These are phyloP conservation scores for Acanthamoeba triangularis DNA, from an alignment of 208 protist genomes.

Conservation along the genomic window DNA sequence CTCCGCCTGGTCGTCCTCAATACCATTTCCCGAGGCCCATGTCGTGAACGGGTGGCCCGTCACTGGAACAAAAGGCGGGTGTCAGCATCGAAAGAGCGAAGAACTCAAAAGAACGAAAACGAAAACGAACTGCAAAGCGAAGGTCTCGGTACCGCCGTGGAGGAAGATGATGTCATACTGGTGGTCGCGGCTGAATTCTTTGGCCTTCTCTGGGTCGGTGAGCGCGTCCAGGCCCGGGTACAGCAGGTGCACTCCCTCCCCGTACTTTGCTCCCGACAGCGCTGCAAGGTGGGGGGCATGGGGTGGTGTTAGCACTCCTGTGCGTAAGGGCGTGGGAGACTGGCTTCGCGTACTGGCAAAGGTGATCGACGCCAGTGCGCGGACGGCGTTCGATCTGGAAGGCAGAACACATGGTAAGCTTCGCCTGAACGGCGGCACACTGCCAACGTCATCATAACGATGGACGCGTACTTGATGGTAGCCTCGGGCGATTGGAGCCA, in stretches of 20 bases:
- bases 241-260: conserved; percentile 50
- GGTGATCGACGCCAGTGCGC: neutral
- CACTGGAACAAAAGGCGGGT: neutral
- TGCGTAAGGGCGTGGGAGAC: neutral
- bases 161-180: conserved; percentile 55
- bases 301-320: too few species aligned
- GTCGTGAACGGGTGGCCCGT: conserved; percentile 56
- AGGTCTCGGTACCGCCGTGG: neutral
- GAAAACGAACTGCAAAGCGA: neutral
- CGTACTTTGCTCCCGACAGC: conserved; percentile 28
- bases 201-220: neutral
- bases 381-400: neutral
- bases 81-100: neutral
- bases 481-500: neutral
- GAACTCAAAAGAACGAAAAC: neutral
- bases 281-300: neutral
- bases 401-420: neutral
- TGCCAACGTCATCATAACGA: neutral
- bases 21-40: neutral
- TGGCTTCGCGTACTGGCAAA: neutral
- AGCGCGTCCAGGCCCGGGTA: neutral
- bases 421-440: neutral
- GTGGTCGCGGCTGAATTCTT: conserved; percentile 20
- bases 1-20: conserved; percentile 26
- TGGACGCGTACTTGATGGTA: neutral